Percentiles rank a stretch among this genome's conserved stretches.
phyloP scores from a whole-genome alignment of 2,329 filamentous ascomycete species.

The Penicillium sclerotigenum region DNA sequence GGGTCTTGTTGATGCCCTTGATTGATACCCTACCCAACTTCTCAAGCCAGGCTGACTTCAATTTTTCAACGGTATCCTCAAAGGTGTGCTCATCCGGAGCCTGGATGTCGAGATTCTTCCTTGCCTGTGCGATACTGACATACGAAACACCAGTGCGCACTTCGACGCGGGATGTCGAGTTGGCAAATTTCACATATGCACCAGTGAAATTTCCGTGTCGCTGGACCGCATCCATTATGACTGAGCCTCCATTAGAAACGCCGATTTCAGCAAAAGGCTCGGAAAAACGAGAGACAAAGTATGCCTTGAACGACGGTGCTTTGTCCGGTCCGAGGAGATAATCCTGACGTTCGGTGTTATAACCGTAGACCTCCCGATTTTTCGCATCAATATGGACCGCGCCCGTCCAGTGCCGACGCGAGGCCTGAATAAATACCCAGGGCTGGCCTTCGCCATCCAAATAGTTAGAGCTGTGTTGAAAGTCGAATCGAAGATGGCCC shows the following conservation, averaged over 20 bases:
- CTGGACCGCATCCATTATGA: slow-evolving; percentile 18
- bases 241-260: slow-evolving; percentile 30
- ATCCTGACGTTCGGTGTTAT: slow-evolving; percentile 49
- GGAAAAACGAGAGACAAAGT: slow-evolving; percentile 50
- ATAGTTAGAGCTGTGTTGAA: slow-evolving; percentile 16
- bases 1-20: slow-evolving; percentile 44
- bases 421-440: slow-evolving; percentile 46
- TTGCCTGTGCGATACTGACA: slow-evolving; percentile 48
- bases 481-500: slow-evolving; percentile 44
- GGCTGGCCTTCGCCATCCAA: slow-evolving; percentile 17
- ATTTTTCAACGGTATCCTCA: slow-evolving; percentile 39
- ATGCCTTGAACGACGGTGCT: slow-evolving; percentile 43
- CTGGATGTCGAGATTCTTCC: slow-evolving; percentile 47
- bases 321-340: slow-evolving; percentile 46
- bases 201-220: slow-evolving; percentile 39
- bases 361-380: slow-evolving; percentile 42
- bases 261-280: slow-evolving; percentile 42
- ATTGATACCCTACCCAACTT: slow-evolving; percentile 46
- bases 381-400: slow-evolving; percentile 39
- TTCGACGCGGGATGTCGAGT: slow-evolving; percentile 35
- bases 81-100: slow-evolving; percentile 38
- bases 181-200: slow-evolving; percentile 44
- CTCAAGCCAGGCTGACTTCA: slow-evolving; percentile 47
- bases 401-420: slow-evolving; percentile 48
- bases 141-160: slow-evolving; percentile 50